These are phyloP conservation scores for Carallia brachiata DNA, from an alignment of 345 rosid species.

Conservation along the genomic window DNA sequence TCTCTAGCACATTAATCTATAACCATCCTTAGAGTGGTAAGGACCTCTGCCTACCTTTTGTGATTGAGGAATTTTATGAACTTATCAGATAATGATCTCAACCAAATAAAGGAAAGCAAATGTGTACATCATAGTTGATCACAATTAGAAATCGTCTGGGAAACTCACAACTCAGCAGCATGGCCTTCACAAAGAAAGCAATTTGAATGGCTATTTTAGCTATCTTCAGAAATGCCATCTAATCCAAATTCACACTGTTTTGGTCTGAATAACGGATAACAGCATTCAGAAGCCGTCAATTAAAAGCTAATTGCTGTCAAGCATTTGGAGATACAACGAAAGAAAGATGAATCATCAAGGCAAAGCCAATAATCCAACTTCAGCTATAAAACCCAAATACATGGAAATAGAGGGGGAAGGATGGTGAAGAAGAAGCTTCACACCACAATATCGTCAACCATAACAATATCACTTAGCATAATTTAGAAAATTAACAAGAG, in stretches of 20 bases:
- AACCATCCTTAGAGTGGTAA: background rate
- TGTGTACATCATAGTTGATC: background rate
- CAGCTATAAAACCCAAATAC: slow-evolving; percentile 10
- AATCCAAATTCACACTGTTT: background rate
- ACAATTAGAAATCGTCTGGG: no score
- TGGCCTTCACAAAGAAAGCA: no score
- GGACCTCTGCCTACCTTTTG: background rate
- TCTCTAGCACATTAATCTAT: background rate
- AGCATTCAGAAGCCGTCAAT: background rate
- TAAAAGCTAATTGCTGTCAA: background rate
- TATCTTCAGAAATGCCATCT: background rate
- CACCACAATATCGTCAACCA: slow-evolving; percentile 21
- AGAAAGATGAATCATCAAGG: slow-evolving; percentile 2
- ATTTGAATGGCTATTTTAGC: background rate
- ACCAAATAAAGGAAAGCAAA: background rate
- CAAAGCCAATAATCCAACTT: slow-evolving; percentile 13
- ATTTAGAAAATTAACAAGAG: slow-evolving; percentile 19
- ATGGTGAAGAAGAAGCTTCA: background rate
- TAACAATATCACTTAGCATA: slow-evolving; percentile 16
- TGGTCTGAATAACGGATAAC: background rate
- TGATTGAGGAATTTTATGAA: background rate
- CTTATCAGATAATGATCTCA: background rate
- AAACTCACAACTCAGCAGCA: no score
- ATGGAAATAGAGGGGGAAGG: background rate
- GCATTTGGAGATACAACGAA: slow-evolving; percentile 4